Percentiles rank a stretch among this genome's conserved stretches.
These are phyloP conservation scores for Botrytis byssoidea DNA, from an alignment of 2,329 filamentous ascomycete genomes.

Conservation along the genomic window DNA sequence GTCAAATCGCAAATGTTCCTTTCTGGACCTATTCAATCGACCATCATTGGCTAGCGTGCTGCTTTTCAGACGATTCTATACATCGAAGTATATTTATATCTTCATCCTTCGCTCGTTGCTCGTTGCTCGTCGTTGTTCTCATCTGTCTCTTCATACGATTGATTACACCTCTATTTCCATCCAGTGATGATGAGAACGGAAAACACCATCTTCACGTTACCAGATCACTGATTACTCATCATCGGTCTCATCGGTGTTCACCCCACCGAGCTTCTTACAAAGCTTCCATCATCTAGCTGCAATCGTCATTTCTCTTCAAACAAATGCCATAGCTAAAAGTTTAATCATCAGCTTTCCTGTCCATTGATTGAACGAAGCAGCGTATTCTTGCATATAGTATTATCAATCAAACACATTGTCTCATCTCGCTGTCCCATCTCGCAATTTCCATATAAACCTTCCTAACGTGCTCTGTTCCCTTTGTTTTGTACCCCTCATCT, in stretches of 20 bases:
- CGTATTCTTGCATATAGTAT: slow-evolving; percentile 14
- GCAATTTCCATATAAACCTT: slow-evolving; percentile 1
- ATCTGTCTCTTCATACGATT: not conserved
- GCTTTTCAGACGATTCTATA: not conserved
- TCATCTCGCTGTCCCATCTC: not conserved
- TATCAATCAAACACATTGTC: slow-evolving; percentile 23
- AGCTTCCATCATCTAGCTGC: not conserved
- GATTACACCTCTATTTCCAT: not conserved
- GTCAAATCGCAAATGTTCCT: not conserved
- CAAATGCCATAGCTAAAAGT: slow-evolving; percentile 5
- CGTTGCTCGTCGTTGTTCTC: not conserved
- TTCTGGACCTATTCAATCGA: not conserved
- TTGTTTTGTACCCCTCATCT: not conserved
- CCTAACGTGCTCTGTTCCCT: not conserved
- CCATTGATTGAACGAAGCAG: not conserved
- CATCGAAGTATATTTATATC: not conserved
- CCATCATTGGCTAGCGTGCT: not conserved
- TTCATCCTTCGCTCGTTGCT: not conserved
- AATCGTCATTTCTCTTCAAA: slow-evolving; percentile 16
- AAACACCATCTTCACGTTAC: not conserved
- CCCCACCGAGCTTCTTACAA: slow-evolving; percentile 5
- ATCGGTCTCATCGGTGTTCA: not conserved
- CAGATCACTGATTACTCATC: slow-evolving; percentile 5
- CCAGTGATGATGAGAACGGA: not conserved
- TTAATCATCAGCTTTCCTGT: not conserved